Conservation (phyloP, 148 eudicot genomes). For the Diospyros kaki region DNA sequence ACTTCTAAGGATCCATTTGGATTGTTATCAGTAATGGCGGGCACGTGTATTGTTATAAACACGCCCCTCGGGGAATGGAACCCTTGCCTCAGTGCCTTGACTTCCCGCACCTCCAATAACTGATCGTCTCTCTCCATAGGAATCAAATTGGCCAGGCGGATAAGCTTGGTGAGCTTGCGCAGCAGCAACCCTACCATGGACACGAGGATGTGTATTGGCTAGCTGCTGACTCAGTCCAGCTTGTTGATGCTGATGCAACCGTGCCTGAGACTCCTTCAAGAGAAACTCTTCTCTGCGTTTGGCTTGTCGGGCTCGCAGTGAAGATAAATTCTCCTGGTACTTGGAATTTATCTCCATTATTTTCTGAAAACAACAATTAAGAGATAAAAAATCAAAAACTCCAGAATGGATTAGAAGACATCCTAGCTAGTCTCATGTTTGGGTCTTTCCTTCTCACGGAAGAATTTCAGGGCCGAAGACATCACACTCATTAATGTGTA, state of each 20-base stretch:
- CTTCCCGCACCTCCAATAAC: slow-evolving; percentile 18
- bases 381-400: not conserved
- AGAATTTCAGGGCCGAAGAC: not conserved
- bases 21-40: slow-evolving; percentile 12
- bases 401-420: not conserved
- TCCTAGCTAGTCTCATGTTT: not conserved
- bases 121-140: slow-evolving; percentile 15
- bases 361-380: slow-evolving; percentile 32
- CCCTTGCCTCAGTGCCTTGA: slow-evolving; percentile 18
- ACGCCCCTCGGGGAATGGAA: slow-evolving; percentile 26
- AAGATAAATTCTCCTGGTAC: slow-evolving; percentile 30
- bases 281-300: slow-evolving; percentile 25
- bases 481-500: not conserved
- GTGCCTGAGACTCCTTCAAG: slow-evolving; percentile 19
- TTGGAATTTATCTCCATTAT: slow-evolving; percentile 44
- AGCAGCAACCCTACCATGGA: slow-evolving; percentile 15
- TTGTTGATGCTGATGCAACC: slow-evolving; percentile 19
- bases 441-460: not conserved
- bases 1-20: not conserved
- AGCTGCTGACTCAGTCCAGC: slow-evolving; percentile 1
- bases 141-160: slow-evolving; percentile 9
- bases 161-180: slow-evolving; percentile 12
- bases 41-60: slow-evolving; percentile 24
- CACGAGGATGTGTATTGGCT: slow-evolving; percentile 10
- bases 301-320: slow-evolving; percentile 25